A percentile compares a stretch with the other conserved stretches of the same genome.
These are phyloP conservation scores for Chlorella sp. DNA, from an alignment of 139 green algal species.

Conservation along the genomic window DNA sequence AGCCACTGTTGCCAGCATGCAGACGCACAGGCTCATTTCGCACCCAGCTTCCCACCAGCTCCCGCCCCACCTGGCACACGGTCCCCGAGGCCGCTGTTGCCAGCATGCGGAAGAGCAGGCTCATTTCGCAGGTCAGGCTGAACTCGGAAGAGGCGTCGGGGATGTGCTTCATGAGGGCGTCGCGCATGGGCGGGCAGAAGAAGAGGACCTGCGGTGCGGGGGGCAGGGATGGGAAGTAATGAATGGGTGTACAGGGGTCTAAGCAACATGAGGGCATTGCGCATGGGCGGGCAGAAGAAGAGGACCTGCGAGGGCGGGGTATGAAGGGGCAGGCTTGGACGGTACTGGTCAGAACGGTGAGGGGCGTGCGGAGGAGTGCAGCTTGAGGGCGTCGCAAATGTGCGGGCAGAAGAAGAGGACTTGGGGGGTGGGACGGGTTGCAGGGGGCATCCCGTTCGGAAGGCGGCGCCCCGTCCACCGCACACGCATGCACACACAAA, in stretches of 20 bases:
- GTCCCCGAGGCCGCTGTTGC: conserved; percentile 33
- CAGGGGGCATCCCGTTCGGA: too few species aligned
- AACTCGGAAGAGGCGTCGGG: conserved; percentile 87
- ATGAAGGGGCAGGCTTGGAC: too few species aligned
- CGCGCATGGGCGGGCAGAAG: conserved; percentile 80
- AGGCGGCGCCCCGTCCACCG: too few species aligned
- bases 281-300: conserved; percentile 85
- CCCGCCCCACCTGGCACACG: conserved; percentile 73
- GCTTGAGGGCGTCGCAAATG: conserved; percentile 68
- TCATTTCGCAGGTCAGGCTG: conserved; percentile 87
- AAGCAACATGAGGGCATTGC: conserved; percentile 64
- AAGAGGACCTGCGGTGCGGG: conserved; percentile 78
- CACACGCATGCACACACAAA: too few species aligned
- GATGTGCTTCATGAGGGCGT: conserved; percentile 62
- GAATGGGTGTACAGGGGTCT: conserved; percentile 36
- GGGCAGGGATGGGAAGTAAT: too few species aligned
- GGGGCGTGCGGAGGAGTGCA: conserved; percentile 71
- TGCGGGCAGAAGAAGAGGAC: conserved; percentile 88
- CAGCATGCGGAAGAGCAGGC: conserved; percentile 94
- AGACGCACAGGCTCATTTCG: neutral
- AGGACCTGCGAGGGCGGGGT: conserved; percentile 72
- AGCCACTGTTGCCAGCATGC: neutral
- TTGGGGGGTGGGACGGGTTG: conserved; percentile 58
- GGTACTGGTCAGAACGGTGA: too few species aligned
- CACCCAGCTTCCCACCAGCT: neutral